phyloP scores from a whole-genome alignment of 768 basidiomycete genomes.

The Hygrocybe coccinea region DNA sequence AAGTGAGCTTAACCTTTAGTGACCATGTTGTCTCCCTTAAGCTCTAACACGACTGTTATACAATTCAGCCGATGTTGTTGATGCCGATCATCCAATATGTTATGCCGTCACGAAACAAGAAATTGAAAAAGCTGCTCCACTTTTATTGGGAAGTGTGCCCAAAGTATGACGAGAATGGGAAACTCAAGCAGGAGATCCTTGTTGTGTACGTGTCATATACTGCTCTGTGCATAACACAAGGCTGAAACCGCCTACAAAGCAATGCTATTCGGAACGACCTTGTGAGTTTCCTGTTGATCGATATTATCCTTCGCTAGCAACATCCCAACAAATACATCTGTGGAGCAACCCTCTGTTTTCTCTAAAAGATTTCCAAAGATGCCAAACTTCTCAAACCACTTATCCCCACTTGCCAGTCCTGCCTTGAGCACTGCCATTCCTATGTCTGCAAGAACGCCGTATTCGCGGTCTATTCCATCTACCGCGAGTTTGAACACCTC shows the following conservation, averaged over 20 bases:
- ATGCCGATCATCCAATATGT: conserved; percentile 99
- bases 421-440: conserved; percentile 94
- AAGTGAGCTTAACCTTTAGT: too few relatives aligned
- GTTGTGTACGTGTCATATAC: too few relatives aligned
- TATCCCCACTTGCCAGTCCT: conserved; percentile 89
- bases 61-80: conserved; percentile 85
- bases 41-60: too few relatives aligned
- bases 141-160: too few relatives aligned
- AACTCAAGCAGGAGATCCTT: too few relatives aligned
- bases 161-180: too few relatives aligned
- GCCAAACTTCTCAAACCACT: too few relatives aligned
- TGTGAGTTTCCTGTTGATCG: conserved; percentile 41
- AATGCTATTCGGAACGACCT: conserved; percentile 98
- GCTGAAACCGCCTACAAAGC: too few relatives aligned
- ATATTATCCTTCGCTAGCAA: conserved; percentile 54
- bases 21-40: too few relatives aligned
- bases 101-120: conserved; percentile 91
- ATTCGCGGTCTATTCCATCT: conserved; percentile 92
- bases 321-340: conserved; percentile 99
- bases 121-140: conserved; percentile 97
- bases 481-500: conserved; percentile 89
- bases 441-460: conserved; percentile 99
- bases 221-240: too few relatives aligned
- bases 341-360: too few relatives aligned
- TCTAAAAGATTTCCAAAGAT: too few relatives aligned